These are phyloP conservation scores for Thyridium curvatum DNA, from an alignment of 2,329 filamentous ascomycete genomes.

Conservation along the genomic window DNA sequence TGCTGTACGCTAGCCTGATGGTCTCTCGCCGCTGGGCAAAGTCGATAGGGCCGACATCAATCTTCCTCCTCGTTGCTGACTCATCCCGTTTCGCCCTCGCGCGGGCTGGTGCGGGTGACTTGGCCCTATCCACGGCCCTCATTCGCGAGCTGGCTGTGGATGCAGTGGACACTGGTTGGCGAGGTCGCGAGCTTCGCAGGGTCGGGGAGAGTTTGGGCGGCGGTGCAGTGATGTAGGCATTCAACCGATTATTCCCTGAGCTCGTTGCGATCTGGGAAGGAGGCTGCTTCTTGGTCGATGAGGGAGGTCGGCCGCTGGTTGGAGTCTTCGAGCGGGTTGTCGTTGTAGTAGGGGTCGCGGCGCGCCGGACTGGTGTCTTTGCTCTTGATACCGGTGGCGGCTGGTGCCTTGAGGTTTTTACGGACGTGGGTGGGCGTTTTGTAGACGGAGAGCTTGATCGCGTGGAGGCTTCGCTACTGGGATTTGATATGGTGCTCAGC, in stretches of 20 bases:
- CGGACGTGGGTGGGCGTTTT: constrained; percentile 34
- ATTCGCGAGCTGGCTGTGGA: constrained; percentile 64
- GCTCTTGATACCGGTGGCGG: constrained; percentile 21
- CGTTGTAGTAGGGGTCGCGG: constrained; percentile 18
- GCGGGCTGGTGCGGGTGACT: constrained; percentile 27
- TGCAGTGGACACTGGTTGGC: constrained; percentile 71
- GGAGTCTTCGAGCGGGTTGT: constrained; percentile 35
- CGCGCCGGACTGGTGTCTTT: constrained; percentile 30
- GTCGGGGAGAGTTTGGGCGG: constrained; percentile 70
- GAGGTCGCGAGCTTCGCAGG: constrained; percentile 73
- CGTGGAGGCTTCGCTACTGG: constrained; percentile 43
- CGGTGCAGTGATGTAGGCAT: constrained; percentile 67
- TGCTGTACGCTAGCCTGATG: constrained; percentile 80
- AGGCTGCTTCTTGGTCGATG: constrained; percentile 23
- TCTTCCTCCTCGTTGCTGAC: constrained; percentile 36
- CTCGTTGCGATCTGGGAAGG: constrained; percentile 30
- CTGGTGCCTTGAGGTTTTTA: constrained; percentile 30
- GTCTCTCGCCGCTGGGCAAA: constrained; percentile 76
- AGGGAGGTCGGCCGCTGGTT: constrained; percentile 16
- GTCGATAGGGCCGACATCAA: constrained; percentile 69
- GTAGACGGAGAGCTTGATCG: constrained; percentile 51
- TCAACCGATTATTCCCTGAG: constrained; percentile 53
- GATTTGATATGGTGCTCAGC: constrained; percentile 34
- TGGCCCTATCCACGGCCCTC: constrained; percentile 54
- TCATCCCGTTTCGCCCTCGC: constrained; percentile 28